Base-by-base conservation (phyloP, 2,329 filamentous ascomycete genomes). In the Colletotrichum chrysophilum region DNA sequence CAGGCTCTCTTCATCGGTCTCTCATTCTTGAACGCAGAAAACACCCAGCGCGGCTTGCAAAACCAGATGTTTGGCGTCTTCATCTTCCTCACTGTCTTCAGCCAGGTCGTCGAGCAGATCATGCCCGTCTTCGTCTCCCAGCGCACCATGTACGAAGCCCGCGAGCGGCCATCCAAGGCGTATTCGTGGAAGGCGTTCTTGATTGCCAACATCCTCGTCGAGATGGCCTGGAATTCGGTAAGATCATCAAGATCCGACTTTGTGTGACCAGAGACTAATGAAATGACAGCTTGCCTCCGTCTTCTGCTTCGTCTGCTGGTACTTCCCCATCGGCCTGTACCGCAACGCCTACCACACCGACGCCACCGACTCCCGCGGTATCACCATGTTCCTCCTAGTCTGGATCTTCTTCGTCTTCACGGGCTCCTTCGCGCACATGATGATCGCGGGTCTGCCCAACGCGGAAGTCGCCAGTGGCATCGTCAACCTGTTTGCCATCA, bases 61-160 rank as follows among this genome's bases (percentile, higher is more conserved):
- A 93, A 94, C 80, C 91, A 93, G 71, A 90, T 95, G 84, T 95
- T 95, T 80, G 89, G 89, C 70, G 91, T 95, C 69, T 95, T 95
- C 84, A 92, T 95, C 88, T 87, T 94, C 77, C 85, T 91, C 71
- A 94, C 91, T 16, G 92, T 95, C 81, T 95, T 95, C 83, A 90
- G 91, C 30, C 89, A 91, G 70, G 83, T 94, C 62, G 88, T 91
- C 1, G 89, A 93, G 77, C 92, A 93, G 78, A 92, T 93, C 78
- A 93, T 94, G 89, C 93, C 93, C 2, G 90, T 93, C 75, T 95
- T 95, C 78, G 90, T 94, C 58, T 89, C 89, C 0, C 93, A 94
- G 79, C 90, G 93, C 34, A 88, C 92, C 16, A 85, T 95, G 10
- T 95, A 95, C 80, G 94, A 95, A 83, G 89, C 91, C 7, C 91